A percentile compares a stretch with the other conserved stretches of the same genome.
Conservation (phyloP, 441 rosid genomes). For the Erodium texanum region DNA sequence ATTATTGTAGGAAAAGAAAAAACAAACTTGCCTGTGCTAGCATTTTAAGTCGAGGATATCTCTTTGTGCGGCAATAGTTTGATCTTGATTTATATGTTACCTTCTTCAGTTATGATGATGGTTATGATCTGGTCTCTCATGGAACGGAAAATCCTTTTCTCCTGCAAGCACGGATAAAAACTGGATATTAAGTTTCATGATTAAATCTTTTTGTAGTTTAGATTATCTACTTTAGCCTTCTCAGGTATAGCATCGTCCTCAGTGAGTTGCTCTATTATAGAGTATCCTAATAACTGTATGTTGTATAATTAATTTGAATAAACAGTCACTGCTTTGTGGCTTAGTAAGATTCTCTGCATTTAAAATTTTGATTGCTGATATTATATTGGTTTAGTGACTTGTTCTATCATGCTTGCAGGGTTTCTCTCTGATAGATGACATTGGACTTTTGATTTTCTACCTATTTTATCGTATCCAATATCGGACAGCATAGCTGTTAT, state of each 20-base stretch:
- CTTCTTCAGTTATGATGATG: neutral
- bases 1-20: neutral
- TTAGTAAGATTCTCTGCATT: neutral
- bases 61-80: neutral
- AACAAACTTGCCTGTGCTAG: neutral
- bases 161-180: slow-evolving; percentile 1
- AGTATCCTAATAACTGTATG: neutral
- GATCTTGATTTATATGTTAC: neutral
- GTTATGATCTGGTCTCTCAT: neutral
- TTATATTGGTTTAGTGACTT: neutral
- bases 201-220: neutral
- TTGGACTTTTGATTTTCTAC: neutral
- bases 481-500: neutral
- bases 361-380: neutral
- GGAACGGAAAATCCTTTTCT: neutral
- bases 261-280: neutral
- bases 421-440: neutral
- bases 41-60: neutral
- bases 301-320: neutral
- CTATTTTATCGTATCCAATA: neutral
- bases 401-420: neutral
- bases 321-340: slow-evolving; percentile 1
- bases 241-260: neutral
- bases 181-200: neutral
- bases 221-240: neutral